Conservation (phyloP, 1,284 basidiomycete genomes). For the Ganoderma sinense region DNA sequence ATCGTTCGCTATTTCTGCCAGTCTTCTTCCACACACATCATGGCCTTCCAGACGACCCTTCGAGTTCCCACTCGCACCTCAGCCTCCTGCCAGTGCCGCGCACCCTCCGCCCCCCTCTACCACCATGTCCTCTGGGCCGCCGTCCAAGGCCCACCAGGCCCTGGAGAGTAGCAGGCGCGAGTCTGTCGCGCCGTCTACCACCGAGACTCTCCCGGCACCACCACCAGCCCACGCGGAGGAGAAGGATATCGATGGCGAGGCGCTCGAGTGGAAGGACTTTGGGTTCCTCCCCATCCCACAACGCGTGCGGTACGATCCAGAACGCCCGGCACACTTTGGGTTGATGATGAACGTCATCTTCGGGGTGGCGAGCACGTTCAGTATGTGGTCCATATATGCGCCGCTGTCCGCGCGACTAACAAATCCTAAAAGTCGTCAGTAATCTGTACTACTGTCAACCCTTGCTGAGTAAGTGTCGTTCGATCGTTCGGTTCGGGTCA, state of each 20-base stretch:
- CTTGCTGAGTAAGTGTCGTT: constrained; percentile 57
- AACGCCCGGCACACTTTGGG: constrained; percentile 66
- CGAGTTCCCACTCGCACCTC: neutral
- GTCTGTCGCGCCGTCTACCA: constrained; percentile 7
- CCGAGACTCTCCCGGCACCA: constrained; percentile 12
- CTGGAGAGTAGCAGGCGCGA: neutral
- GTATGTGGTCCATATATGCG: constrained; percentile 37
- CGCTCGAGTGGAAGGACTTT: constrained; percentile 50
- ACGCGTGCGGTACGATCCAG: constrained; percentile 65
- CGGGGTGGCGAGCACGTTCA: constrained; percentile 71
- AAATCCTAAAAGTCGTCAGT: constrained; percentile 42
- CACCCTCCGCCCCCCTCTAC: neutral
- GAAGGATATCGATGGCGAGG: neutral
- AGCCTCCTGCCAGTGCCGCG: neutral
- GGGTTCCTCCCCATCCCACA: constrained; percentile 73
- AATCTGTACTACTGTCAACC: constrained; percentile 83
- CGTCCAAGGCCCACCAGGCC: neutral
- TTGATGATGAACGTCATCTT: constrained; percentile 68
- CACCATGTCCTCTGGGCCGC: constrained; percentile 1
- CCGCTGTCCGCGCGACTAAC: neutral
- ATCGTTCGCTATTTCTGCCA: constrained; percentile 6
- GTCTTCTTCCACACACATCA: neutral
- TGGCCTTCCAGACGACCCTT: neutral
- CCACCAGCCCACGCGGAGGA: neutral
- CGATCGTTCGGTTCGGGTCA: neutral